A percentile compares a stretch with the other conserved stretches of the same genome.
phyloP scores from a whole-genome alignment of 495 filamentous ascomycete species.

The Pyronema omphalodes region DNA sequence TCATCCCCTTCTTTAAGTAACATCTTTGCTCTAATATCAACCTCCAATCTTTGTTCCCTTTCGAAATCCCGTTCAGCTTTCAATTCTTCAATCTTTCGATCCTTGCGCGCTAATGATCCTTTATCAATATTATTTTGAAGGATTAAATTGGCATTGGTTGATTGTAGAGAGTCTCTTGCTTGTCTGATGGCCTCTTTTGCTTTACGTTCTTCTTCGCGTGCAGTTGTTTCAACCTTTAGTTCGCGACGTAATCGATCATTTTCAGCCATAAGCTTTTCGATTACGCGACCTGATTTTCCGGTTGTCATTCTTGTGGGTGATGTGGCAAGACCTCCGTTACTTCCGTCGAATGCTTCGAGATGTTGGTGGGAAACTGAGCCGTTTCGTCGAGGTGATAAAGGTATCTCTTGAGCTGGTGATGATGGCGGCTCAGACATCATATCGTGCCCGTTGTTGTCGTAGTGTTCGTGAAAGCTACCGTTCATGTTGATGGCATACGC shows the following conservation, averaged over 20 bases:
- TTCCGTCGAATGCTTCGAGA: not conserved
- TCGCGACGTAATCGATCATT: slow-evolving; percentile 73
- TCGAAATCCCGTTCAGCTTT: slow-evolving; percentile 49
- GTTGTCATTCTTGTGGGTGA: slow-evolving; percentile 25
- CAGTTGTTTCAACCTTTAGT: slow-evolving; percentile 50
- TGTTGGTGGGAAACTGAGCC: slow-evolving; percentile 5
- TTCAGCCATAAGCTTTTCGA: slow-evolving; percentile 73
- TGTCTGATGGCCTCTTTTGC: slow-evolving; percentile 54
- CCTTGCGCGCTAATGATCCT: slow-evolving; percentile 52
- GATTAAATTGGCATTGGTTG: slow-evolving; percentile 47
- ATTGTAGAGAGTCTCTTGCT: slow-evolving; percentile 48
- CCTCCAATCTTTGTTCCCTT: slow-evolving; percentile 39
- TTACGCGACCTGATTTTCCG: slow-evolving; percentile 84
- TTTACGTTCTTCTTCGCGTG: slow-evolving; percentile 53
- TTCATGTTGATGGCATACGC: not conserved
- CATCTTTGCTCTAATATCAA: slow-evolving; percentile 44
- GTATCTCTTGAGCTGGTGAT: not conserved
- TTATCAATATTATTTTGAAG: slow-evolving; percentile 54
- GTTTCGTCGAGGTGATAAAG: not conserved
- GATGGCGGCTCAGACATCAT: not conserved
- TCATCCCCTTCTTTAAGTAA: slow-evolving; percentile 43
- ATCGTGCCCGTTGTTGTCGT: too few species aligned
- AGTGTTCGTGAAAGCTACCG: too few species aligned
- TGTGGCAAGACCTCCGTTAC: not conserved
- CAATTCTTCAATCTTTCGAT: slow-evolving; percentile 60